A percentile compares a stretch with the other conserved stretches of the same genome.
These are phyloP conservation scores for Pleurotus sapidus DNA, from an alignment of 768 basidiomycete species.

Conservation along the genomic window DNA sequence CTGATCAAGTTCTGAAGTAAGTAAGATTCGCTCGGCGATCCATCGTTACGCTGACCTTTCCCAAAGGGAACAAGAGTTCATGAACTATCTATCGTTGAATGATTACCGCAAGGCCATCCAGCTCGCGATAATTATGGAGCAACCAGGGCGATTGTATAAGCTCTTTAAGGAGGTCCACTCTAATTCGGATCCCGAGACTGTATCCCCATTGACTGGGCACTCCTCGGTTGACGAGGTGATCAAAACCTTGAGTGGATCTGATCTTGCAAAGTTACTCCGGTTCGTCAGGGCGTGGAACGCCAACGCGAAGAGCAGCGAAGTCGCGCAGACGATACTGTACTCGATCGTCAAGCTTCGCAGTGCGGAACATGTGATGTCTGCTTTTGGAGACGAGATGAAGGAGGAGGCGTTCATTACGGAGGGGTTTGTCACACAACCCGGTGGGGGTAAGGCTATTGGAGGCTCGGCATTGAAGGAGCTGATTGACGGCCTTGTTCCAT, in stretches of 20 bases:
- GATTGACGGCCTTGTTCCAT: conserved; percentile 85
- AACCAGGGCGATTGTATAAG: conserved; percentile 81
- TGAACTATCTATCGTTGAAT: conserved; percentile 82
- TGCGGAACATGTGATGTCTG: conserved; percentile 68
- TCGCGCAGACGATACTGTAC: conserved; percentile 84
- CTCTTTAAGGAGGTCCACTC: conserved; percentile 69
- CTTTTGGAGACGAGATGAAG: conserved; percentile 49
- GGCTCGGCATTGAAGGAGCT: conserved; percentile 62
- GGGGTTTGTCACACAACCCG: conserved; percentile 10
- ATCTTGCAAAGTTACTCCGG: conserved; percentile 77
- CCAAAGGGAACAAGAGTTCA: conserved; percentile 89
- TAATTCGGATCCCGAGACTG: conserved; percentile 17
- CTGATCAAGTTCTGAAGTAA: conserved; percentile 78
- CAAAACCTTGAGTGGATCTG: conserved; percentile 62
- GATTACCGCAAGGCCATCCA: conserved; percentile 92
- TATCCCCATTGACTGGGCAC: conserved; percentile 59
- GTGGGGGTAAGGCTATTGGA: conserved; percentile 17
- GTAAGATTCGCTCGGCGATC: conserved; percentile 21
- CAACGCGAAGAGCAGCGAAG: conserved; percentile 78
- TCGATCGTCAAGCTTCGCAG: conserved; percentile 76
- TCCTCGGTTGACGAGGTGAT: conserved; percentile 80
- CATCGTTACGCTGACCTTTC: conserved; percentile 1
- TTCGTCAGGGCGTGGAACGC: conserved; percentile 94
- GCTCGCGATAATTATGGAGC: conserved; percentile 89
- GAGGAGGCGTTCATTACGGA: conserved; percentile 28